Percentiles rank a stretch among this genome's conserved stretches.
Evolutionary conservation across 805 yeast genomes (phyloP).

Genomic region (Wickerhamiella cacticola): DNA sequence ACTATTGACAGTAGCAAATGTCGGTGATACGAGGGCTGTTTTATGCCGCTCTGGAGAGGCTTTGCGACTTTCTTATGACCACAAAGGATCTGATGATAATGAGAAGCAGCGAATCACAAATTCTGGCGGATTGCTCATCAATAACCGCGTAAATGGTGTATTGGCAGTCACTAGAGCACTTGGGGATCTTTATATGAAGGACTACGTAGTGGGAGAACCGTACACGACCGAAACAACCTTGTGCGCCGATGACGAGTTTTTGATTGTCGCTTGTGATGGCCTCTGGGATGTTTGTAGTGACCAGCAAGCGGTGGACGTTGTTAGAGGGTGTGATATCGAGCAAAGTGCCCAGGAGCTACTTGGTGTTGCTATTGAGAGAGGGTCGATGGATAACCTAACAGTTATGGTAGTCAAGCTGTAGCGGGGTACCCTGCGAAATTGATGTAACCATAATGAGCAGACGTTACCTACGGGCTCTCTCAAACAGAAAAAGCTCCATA

Average conservation of each 20-base stretch:
- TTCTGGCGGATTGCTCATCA: conserved; percentile 78
- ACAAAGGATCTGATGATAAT: conserved; percentile 71
- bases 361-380: conserved; percentile 58
- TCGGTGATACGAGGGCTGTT: conserved; percentile 83
- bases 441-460: no score
- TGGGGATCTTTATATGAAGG: conserved; percentile 90
- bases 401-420: conserved; percentile 72
- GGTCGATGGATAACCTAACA: conserved; percentile 84
- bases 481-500: no score
- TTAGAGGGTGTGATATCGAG: conserved; percentile 41
- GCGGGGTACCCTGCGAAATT: not conserved
- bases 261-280: conserved; percentile 93
- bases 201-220: conserved; percentile 78
- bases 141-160: conserved; percentile 89
- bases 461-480: no score
- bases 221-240: conserved; percentile 82
- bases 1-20: conserved; percentile 85
- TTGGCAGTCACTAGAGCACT: conserved; percentile 87
- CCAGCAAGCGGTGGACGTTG: conserved; percentile 65
- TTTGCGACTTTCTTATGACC: conserved; percentile 77
- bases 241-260: conserved; percentile 52
- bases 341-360: conserved; percentile 60
- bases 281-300: conserved; percentile 91
- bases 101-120: conserved; percentile 67
- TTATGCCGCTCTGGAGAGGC: conserved; percentile 65